Evolutionary conservation across 2,329 filamentous ascomycete genomes (phyloP).

Genomic region (Alternaria sp.): DNA sequence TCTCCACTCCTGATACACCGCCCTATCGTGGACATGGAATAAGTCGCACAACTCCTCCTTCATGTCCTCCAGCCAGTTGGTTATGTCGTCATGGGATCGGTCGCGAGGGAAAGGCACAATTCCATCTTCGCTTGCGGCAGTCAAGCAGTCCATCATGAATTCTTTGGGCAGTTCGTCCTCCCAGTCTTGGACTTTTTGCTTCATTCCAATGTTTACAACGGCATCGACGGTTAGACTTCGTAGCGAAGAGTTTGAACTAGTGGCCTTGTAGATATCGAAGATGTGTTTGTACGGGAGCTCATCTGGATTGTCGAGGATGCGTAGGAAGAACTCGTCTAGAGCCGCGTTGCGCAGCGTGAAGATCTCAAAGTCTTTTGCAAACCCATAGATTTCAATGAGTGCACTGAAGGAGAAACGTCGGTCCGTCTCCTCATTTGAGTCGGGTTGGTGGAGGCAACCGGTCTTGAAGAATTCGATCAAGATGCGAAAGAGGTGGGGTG

Average conservation of each 20-base stretch:
- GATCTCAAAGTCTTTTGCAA: background rate
- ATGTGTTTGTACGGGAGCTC: background rate
- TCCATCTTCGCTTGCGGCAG: background rate
- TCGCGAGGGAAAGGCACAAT: background rate
- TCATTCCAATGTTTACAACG: background rate
- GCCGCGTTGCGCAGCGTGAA: background rate
- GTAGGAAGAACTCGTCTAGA: conserved; percentile 3
- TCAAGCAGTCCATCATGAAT: conserved; percentile 3
- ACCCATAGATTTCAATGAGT: background rate
- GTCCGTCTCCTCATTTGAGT: background rate
- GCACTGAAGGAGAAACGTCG: background rate
- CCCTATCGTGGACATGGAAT: conserved; percentile 1
- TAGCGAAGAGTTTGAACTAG: background rate
- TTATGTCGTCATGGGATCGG: background rate
- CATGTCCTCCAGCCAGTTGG: background rate
- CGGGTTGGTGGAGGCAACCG: background rate
- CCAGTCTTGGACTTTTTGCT: background rate
- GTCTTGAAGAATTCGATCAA: background rate
- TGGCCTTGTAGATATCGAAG: background rate
- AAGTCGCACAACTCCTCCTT: background rate
- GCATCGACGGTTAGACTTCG: background rate
- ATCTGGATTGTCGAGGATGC: background rate
- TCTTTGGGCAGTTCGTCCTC: background rate
- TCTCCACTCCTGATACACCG: background rate
- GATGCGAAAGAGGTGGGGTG: background rate